Evolutionary conservation across 1,284 basidiomycete species (phyloP), one percentile per base, ranked within the genome.

Genomic region (Erythrobasidium hasegawianum): DNA sequence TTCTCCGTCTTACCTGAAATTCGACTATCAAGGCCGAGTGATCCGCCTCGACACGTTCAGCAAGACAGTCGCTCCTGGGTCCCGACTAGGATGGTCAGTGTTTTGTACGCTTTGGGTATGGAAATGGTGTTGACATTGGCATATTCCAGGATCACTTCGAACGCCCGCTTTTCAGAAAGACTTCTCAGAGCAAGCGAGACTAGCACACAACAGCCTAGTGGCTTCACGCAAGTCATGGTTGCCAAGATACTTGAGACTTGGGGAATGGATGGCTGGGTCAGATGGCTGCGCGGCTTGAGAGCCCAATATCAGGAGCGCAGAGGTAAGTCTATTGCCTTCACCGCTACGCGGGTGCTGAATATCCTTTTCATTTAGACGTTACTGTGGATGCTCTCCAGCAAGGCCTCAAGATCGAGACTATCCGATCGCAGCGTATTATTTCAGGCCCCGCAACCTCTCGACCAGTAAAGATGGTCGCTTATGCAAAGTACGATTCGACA

Each of bases 11-110:
- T 93, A 85, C 78, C 78, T 91, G 53, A 83, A 80, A 79, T 85
- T 87, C 70, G 88, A 90, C 75, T 84, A 84, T 68, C 84, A 90
- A 76, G 88, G 88, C 1, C 83, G 88, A 20, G 88, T 90, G 33
- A 82, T 90, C 57, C 85, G 87, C 2, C 77, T 90, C 27, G 88
- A 90, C 74, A 85, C 87, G 0, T 90, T 90, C 76, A 88, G 86
- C 33, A 90, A 90, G 83, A 52, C n/a, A 71, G 39, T 54, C 27
- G 50, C 56, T 26, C 62, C 62, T 20, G 38, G 53, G 53, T 57
- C 55, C 45, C 53, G 27, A 39, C 39, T 66, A 14, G 54, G 54
- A 16, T 68, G 57, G 57, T 54, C 7, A 20, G 20, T n/a, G n/a
- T n/a, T n/a, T n/a, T n/a, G n/a, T n/a, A n/a, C n/a, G n/a, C n/a